phyloP scores from a whole-genome alignment of 2,329 filamentous ascomycete genomes.

The Venturia nashicola region DNA sequence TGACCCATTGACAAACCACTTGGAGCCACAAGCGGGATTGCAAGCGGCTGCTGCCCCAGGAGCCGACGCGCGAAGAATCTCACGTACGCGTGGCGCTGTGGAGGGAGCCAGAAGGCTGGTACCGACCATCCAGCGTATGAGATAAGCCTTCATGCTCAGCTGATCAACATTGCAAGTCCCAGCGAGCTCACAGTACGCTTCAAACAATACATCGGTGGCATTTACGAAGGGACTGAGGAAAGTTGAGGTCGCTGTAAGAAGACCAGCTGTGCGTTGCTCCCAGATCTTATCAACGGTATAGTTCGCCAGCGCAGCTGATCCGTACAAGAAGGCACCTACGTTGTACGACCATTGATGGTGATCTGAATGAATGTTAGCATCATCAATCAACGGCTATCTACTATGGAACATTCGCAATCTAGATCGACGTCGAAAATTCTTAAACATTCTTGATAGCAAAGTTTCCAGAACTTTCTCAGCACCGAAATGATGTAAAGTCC shows the following conservation, averaged over 20 bases:
- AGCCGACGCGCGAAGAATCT: conserved; percentile 29
- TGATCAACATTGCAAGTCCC: conserved; percentile 58
- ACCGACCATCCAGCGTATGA: conserved; percentile 49
- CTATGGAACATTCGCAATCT: neutral
- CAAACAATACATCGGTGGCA: conserved; percentile 45
- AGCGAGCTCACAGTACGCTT: conserved; percentile 52
- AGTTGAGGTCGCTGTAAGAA: conserved; percentile 35
- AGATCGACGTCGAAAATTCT: neutral
- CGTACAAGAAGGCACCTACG: conserved; percentile 41
- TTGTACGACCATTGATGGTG: conserved; percentile 47
- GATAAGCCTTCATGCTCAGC: conserved; percentile 63
- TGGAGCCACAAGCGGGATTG: conserved; percentile 32
- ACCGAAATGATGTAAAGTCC: neutral
- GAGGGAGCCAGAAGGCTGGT: conserved; percentile 31
- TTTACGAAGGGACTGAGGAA: conserved; percentile 42
- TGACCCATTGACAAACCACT: conserved; percentile 31
- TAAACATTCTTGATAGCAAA: conserved; percentile 25
- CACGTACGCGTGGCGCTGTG: conserved; percentile 25
- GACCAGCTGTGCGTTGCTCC: conserved; percentile 44
- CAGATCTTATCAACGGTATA: conserved; percentile 36
- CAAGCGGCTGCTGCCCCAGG: conserved; percentile 31
- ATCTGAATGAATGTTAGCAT: conserved; percentile 19
- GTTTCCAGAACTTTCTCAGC: neutral
- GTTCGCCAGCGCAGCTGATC: conserved; percentile 46
- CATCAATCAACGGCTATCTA: conserved; percentile 13